These are phyloP conservation scores for Talaromyces sp. DNA, from an alignment of 2,329 filamentous ascomycete species.

Conservation along the genomic window DNA sequence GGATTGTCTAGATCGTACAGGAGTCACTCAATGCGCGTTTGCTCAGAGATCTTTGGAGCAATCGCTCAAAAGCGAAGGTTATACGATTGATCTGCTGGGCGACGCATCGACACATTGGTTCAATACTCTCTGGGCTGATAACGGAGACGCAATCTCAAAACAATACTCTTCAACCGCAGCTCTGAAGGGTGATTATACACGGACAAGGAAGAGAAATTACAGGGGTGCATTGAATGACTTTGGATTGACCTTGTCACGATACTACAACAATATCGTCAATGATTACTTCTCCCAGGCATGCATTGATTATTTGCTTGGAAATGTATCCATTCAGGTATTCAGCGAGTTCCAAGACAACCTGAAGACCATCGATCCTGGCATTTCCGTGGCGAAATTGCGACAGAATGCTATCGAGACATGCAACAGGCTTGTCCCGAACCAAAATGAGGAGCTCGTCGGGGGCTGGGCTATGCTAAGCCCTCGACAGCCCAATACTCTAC, in stretches of 20 bases:
- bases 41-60: conserved; percentile 75
- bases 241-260: conserved; percentile 73
- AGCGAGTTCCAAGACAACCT: conserved; percentile 92
- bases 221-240: conserved; percentile 88
- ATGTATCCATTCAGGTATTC: conserved; percentile 78
- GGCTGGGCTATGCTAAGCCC: conserved; percentile 89
- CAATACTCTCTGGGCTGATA: conserved; percentile 95
- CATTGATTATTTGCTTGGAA: conserved; percentile 90
- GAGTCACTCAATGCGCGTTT: conserved; percentile 90
- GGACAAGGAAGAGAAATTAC: conserved; percentile 85
- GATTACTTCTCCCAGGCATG: conserved; percentile 95
- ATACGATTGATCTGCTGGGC: conserved; percentile 67
- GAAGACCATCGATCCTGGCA: conserved; percentile 86
- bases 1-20: conserved; percentile 95
- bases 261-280: conserved; percentile 85
- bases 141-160: conserved; percentile 90
- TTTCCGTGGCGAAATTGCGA: conserved; percentile 78
- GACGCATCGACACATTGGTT: conserved; percentile 88
- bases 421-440: conserved; percentile 76
- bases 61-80: conserved; percentile 72
- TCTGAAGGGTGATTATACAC: conserved; percentile 93
- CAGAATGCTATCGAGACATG: conserved; percentile 88
- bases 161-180: conserved; percentile 95
- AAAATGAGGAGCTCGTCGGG: conserved; percentile 77
- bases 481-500: conserved; percentile 63